These are phyloP conservation scores for Miscanthus lutarioriparius DNA, from an alignment of 176 grass and related monocot genomes.

Conservation along the genomic window DNA sequence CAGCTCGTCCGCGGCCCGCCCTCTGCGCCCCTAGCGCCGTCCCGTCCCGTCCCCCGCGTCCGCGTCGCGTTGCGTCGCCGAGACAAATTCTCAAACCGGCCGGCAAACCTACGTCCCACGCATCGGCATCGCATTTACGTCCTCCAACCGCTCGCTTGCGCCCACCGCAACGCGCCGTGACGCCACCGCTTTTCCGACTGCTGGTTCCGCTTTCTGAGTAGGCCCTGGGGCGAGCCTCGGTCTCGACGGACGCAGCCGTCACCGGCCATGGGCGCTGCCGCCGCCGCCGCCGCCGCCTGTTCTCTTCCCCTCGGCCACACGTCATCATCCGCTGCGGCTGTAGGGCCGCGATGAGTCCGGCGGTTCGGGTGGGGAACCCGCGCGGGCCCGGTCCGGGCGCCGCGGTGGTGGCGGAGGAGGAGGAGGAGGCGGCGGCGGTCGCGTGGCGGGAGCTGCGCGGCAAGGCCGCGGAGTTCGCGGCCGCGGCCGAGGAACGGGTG, in stretches of 20 bases:
- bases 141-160: constrained; percentile 20
- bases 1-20: background rate
- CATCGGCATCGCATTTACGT: background rate
- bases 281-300: background rate
- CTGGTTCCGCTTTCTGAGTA: background rate
- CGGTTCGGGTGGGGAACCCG: background rate
- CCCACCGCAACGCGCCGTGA: background rate
- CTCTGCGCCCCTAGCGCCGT: background rate
- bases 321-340: background rate
- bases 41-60: background rate
- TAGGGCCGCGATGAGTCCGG: constrained; percentile 33
- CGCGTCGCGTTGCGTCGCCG: constrained; percentile 17
- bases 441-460: constrained; percentile 29
- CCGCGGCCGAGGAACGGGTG: constrained; percentile 26
- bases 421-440: background rate
- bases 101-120: background rate
- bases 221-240: background rate
- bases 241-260: constrained; percentile 9
- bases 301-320: background rate
- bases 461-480: constrained; percentile 15
- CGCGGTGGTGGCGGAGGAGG: background rate
- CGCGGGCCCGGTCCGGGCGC: background rate
- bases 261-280: constrained; percentile 23
- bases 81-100: constrained; percentile 36
- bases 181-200: background rate